phyloP scores from a whole-genome alignment of 2,329 filamentous ascomycete species.

The Xylogone sp. region DNA sequence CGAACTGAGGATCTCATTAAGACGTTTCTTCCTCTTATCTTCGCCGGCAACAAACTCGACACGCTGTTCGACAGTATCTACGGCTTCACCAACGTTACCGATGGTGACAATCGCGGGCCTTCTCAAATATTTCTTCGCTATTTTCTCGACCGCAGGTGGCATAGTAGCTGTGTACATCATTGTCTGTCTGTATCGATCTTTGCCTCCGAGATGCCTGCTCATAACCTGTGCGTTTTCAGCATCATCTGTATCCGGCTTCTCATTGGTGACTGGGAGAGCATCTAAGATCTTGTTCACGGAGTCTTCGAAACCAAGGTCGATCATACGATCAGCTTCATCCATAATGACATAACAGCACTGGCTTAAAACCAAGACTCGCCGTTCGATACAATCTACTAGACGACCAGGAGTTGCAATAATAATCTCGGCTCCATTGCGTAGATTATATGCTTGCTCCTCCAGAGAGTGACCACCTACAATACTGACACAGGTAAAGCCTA shows the following conservation, averaged over 20 bases:
- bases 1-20: conserved; percentile 83
- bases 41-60: conserved; percentile 89
- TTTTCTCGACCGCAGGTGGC: conserved; percentile 87
- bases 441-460: conserved; percentile 86
- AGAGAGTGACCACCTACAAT: conserved; percentile 97
- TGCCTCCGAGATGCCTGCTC: conserved; percentile 70
- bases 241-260: conserved; percentile 91
- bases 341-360: conserved; percentile 99
- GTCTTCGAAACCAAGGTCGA: conserved; percentile 96
- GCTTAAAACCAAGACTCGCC: conserved; percentile 83
- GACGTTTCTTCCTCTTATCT: conserved; percentile 93
- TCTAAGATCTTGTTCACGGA: conserved; percentile 97
- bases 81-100: conserved; percentile 89
- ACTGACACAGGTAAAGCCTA: conserved; percentile 92
- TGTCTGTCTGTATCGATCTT: conserved; percentile 85
- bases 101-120: conserved; percentile 93
- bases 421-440: conserved; percentile 92
- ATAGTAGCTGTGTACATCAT: conserved; percentile 99
- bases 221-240: conserved; percentile 86
- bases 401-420: conserved; percentile 98
- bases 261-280: conserved; percentile 85
- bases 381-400: conserved; percentile 94
- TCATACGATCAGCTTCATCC: conserved; percentile 99
- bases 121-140: conserved; percentile 94
- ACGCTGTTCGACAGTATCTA: conserved; percentile 95